phyloP scores from a whole-genome alignment of 345 rosid species.

The Heritiera littoralis region DNA sequence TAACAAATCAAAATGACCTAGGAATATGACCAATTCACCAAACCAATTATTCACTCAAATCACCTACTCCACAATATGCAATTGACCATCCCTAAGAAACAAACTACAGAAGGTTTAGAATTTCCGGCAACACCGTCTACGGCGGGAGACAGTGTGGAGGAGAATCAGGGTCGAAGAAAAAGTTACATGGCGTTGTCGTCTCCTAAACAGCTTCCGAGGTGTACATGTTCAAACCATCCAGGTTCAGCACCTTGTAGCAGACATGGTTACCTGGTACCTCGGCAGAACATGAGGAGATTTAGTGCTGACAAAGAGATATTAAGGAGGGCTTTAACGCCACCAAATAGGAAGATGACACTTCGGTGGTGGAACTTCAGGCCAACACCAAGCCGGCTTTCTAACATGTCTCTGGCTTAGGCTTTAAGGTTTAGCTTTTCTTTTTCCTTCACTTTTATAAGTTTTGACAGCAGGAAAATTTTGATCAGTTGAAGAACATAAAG shows the following conservation, averaged over 20 bases:
- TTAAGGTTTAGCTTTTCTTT: neutral
- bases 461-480: neutral
- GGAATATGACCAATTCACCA: neutral
- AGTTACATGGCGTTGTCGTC: neutral
- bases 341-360: conserved; percentile 40
- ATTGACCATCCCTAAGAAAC: conserved; percentile 7
- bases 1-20: conserved; percentile 15
- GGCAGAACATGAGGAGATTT: conserved; percentile 28
- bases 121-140: neutral
- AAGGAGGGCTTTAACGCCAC: conserved; percentile 54
- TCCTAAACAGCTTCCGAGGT: conserved; percentile 3
- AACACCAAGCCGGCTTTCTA: conserved; percentile 50
- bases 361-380: conserved; percentile 54
- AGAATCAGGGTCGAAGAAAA: neutral
- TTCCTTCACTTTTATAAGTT: neutral
- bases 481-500: conserved; percentile 2
- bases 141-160: neutral
- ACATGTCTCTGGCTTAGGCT: conserved; percentile 40
- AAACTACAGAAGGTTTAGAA: neutral
- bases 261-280: conserved; percentile 44
- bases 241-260: conserved; percentile 27
- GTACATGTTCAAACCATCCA: conserved; percentile 26
- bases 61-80: conserved; percentile 17
- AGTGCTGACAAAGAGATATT: conserved; percentile 40
- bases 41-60: neutral